Evolutionary conservation across 2,329 filamentous ascomycete species (phyloP).

Genomic region (Gliomastix tumulicola): DNA sequence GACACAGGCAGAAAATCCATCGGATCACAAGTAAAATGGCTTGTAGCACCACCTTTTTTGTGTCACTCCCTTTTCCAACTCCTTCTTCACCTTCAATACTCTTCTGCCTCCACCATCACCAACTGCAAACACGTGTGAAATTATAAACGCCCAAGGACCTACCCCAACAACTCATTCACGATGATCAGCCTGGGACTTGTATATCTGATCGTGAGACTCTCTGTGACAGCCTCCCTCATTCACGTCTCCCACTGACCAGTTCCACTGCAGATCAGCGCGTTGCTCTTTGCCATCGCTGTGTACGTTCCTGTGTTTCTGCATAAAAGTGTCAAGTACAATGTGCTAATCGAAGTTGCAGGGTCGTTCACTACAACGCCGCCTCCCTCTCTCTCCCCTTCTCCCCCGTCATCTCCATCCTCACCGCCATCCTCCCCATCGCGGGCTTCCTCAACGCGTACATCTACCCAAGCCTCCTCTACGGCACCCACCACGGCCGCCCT

Average conservation of each 20-base stretch:
- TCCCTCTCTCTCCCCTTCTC: conserved; percentile 33
- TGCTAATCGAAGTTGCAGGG: conserved; percentile 15
- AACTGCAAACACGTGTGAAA: too few species aligned
- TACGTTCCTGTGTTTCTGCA: conserved; percentile 6
- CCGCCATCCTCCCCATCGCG: conserved; percentile 31
- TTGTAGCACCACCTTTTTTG: too few species aligned
- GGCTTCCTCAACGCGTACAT: conserved; percentile 26
- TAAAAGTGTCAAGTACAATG: background rate
- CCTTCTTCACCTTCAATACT: too few species aligned
- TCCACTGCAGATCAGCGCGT: conserved; percentile 18
- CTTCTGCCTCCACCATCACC: too few species aligned
- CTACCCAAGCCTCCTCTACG: conserved; percentile 21
- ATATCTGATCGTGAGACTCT: conserved; percentile 23
- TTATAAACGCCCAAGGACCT: background rate
- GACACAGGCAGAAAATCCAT: too few species aligned
- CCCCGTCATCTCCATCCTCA: conserved; percentile 23
- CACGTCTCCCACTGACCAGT: too few species aligned
- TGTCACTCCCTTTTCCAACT: conserved; percentile 2
- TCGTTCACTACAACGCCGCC: conserved; percentile 27
- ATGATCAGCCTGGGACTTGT: conserved; percentile 19
- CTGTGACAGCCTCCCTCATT: background rate
- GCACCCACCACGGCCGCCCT: conserved; percentile 7
- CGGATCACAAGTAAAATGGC: too few species aligned
- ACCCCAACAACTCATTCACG: conserved; percentile 2
- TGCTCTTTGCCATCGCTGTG: conserved; percentile 22